Conservation (phyloP, 345 rosid species). For the Litchi chinensis region DNA sequence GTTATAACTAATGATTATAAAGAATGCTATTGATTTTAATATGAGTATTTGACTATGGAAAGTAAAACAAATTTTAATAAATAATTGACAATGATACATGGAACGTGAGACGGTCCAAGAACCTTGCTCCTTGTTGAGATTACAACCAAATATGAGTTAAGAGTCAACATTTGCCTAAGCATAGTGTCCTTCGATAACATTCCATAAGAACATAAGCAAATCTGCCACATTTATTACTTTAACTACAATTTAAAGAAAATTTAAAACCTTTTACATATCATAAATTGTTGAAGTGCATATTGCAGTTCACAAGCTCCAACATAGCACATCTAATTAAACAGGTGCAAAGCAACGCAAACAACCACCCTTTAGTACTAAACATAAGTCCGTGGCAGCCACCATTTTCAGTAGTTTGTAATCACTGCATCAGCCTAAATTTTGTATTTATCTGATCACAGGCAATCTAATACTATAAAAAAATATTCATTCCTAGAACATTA, state of each 20-base stretch:
- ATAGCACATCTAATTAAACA: neutral
- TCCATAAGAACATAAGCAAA: neutral
- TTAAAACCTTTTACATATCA: too few species aligned
- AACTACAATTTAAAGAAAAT: neutral
- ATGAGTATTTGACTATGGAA: neutral
- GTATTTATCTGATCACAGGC: too few species aligned
- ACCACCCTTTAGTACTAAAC: too few species aligned
- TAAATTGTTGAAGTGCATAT: neutral
- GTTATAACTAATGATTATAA: neutral
- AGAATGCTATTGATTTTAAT: neutral
- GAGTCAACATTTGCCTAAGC: neutral
- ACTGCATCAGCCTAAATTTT: too few species aligned
- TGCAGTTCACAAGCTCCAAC: neutral
- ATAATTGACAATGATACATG: neutral
- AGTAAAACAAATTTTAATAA: neutral
- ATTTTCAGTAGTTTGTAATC: too few species aligned
- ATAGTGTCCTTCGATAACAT: neutral
- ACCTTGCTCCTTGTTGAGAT: neutral
- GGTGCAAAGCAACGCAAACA: neutral
- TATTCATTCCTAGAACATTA: too few species aligned
- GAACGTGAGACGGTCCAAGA: neutral
- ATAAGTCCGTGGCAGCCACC: too few species aligned
- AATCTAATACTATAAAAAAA: too few species aligned
- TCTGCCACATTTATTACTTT: neutral
- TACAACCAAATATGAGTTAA: neutral